Base-by-base conservation (phyloP, 805 yeast genomes). In the Yamadazyma kitorensis region DNA sequence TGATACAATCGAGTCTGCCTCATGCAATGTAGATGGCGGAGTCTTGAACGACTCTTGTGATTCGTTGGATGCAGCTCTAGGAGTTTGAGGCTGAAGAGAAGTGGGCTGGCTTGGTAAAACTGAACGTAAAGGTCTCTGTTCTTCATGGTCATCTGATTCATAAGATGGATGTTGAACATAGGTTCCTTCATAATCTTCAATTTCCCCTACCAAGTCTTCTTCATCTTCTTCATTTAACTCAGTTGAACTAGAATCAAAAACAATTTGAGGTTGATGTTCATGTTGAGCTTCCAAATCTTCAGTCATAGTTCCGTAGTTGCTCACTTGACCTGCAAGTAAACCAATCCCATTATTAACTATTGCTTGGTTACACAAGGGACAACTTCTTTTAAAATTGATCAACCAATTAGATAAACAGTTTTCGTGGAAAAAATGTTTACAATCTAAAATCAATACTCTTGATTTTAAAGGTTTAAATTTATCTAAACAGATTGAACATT, bases 401-500 rank as follows among this genome's bases (percentile, higher is more conserved):
- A 78, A 64, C 85, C 85, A 79, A 39, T 74, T 75, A 16, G 78
- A 61, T 31, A 79, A 68, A 49, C 85, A 79, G 17, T 58, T 60
- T 27, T 69, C 70, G 48, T 79, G 85, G 55, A 69, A 79, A 41
- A 77, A 74, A 51, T 79, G 85, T 33, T 72, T 71, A 49, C 85
- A 79, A 6, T 77, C 78, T 31, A 79, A 59, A 15, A 69, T 60
- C 57, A 78, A 61, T 13, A 79, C 76, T 30, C 61, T 58, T 15
- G 74, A 62, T 36, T 57, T 59, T 20, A 75, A 66, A 11, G 71
- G 69, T 8, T 59, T 54, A 45, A 72, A 78, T 41, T 64, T 70
- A 29, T 73, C 82, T 26, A 79, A 62, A 45, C 85, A 79, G 16
- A 79, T 77, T 16, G 76, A 72, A 48, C 85, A 79, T 51, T 75